phyloP scores from a whole-genome alignment of 2,329 filamentous ascomycete species.

The Penicillium corylophilum region DNA sequence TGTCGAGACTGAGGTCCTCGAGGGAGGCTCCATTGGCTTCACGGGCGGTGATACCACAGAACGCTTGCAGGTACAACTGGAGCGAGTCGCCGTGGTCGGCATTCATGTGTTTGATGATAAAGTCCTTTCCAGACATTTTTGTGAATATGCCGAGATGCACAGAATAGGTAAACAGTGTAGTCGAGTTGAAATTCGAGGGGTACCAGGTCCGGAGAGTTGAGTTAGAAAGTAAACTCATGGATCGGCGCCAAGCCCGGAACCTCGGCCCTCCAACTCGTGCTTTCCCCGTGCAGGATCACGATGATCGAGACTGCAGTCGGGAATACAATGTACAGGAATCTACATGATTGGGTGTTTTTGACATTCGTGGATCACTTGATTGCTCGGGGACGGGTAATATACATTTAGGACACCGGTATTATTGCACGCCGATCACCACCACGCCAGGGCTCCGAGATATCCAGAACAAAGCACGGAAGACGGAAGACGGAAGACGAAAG shows the following conservation, averaged over 20 bases:
- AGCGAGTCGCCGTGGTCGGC: constrained; percentile 74
- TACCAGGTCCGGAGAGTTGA: not conserved
- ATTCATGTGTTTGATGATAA: constrained; percentile 85
- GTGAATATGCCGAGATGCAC: not conserved
- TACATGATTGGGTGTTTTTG: not conserved
- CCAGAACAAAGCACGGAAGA: not conserved
- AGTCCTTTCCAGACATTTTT: constrained; percentile 48
- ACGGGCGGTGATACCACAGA: constrained; percentile 56
- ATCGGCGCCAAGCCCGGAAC: constrained; percentile 20
- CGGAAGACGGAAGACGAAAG: not conserved
- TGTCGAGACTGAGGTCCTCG: constrained; percentile 62
- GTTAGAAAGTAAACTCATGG: constrained; percentile 1
- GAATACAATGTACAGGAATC: not conserved
- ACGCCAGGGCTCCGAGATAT: constrained; percentile 2
- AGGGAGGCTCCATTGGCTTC: constrained; percentile 61
- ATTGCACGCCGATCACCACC: constrained; percentile 6
- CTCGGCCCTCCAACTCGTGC: constrained; percentile 14
- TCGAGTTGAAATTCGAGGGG: not conserved
- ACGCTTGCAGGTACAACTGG: constrained; percentile 73
- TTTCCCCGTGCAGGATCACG: not conserved
- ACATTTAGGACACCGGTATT: constrained; percentile 13
- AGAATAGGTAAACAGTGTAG: not conserved
- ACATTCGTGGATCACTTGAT: constrained; percentile 2
- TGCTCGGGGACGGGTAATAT: constrained; percentile 4
- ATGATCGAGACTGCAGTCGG: not conserved